Conservation (phyloP, 2,329 filamentous ascomycete genomes). For the Lithohypha guttulata region DNA sequence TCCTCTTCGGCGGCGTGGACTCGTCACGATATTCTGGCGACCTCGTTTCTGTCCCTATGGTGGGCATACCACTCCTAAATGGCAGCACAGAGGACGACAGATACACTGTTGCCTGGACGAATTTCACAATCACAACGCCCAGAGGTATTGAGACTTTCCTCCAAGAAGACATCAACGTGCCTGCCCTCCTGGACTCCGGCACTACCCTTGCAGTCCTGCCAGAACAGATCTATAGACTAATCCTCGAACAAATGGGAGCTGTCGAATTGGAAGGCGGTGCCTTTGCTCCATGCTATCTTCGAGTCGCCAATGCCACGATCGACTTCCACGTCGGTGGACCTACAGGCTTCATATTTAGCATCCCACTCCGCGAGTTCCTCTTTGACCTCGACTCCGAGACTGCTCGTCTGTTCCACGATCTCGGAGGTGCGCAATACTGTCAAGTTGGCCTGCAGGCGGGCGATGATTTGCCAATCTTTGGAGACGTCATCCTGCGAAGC, state of each 20-base stretch:
- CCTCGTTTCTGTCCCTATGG: slow-evolving; percentile 51
- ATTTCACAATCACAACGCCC: slow-evolving; percentile 35
- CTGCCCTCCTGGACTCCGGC: slow-evolving; percentile 62
- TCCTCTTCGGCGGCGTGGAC: slow-evolving; percentile 67
- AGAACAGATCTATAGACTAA: slow-evolving; percentile 42
- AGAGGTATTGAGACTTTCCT: slow-evolving; percentile 26
- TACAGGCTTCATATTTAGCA: slow-evolving; percentile 24
- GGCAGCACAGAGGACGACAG: slow-evolving; percentile 31
- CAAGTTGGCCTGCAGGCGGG: slow-evolving; percentile 54
- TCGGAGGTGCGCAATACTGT: background rate
- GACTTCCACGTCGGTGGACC: slow-evolving; percentile 44
- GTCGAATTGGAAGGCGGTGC: slow-evolving; percentile 31
- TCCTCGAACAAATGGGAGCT: slow-evolving; percentile 47
- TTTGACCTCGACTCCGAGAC: background rate
- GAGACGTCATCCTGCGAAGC: slow-evolving; percentile 65
- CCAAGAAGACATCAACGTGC: slow-evolving; percentile 35
- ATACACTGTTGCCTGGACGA: slow-evolving; percentile 43
- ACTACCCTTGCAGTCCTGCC: slow-evolving; percentile 61
- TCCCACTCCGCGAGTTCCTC: slow-evolving; percentile 44
- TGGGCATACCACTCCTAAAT: background rate
- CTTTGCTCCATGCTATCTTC: slow-evolving; percentile 34
- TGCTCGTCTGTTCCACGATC: slow-evolving; percentile 17
- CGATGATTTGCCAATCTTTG: slow-evolving; percentile 51
- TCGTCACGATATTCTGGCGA: slow-evolving; percentile 51
- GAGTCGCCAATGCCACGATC: slow-evolving; percentile 28